Percentiles rank a stretch among this genome's conserved stretches.
phyloP scores from a whole-genome alignment of 2,329 filamentous ascomycete genomes.

The Scorias spongiosa region DNA sequence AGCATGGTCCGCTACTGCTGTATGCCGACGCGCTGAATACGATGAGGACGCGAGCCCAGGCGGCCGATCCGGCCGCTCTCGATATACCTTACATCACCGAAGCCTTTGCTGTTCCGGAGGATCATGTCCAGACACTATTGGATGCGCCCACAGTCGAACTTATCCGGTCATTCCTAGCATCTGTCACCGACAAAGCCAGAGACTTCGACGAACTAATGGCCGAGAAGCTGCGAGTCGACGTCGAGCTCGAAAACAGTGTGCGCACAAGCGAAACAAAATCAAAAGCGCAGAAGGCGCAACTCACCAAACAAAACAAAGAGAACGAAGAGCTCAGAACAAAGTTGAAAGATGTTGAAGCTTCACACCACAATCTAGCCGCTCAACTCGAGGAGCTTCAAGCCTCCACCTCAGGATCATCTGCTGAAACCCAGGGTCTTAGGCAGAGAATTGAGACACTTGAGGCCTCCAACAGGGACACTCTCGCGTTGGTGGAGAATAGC shows the following conservation, averaged over 20 bases:
- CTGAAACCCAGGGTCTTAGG: slow-evolving; percentile 61
- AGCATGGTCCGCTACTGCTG: too few relatives aligned
- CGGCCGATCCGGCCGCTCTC: slow-evolving; percentile 38
- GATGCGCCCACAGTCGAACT: slow-evolving; percentile 63
- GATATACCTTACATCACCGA: slow-evolving; percentile 60
- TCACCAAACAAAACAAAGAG: slow-evolving; percentile 73
- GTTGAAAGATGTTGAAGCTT: slow-evolving; percentile 67
- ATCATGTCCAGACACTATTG: slow-evolving; percentile 44
- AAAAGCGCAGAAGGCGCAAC: slow-evolving; percentile 63
- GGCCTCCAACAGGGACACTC: slow-evolving; percentile 77
- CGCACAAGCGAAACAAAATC: slow-evolving; percentile 69
- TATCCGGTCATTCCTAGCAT: slow-evolving; percentile 57
- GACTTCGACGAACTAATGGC: slow-evolving; percentile 71
- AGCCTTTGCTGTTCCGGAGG: slow-evolving; percentile 54
- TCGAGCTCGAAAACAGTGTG: slow-evolving; percentile 84
- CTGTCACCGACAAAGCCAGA: slow-evolving; percentile 62
- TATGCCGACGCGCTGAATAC: slow-evolving; percentile 5
- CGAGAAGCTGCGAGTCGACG: slow-evolving; percentile 76
- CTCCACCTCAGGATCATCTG: slow-evolving; percentile 54
- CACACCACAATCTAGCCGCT: slow-evolving; percentile 59
- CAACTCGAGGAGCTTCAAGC: slow-evolving; percentile 68
- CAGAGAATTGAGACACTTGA: slow-evolving; percentile 77
- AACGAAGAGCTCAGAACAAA: slow-evolving; percentile 68
- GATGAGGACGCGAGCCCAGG: slow-evolving; percentile 33
- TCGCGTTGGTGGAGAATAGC: slow-evolving; percentile 81